Evolutionary conservation across 2,329 filamentous ascomycete genomes (phyloP).

Genomic region (Thyridium curvatum): DNA sequence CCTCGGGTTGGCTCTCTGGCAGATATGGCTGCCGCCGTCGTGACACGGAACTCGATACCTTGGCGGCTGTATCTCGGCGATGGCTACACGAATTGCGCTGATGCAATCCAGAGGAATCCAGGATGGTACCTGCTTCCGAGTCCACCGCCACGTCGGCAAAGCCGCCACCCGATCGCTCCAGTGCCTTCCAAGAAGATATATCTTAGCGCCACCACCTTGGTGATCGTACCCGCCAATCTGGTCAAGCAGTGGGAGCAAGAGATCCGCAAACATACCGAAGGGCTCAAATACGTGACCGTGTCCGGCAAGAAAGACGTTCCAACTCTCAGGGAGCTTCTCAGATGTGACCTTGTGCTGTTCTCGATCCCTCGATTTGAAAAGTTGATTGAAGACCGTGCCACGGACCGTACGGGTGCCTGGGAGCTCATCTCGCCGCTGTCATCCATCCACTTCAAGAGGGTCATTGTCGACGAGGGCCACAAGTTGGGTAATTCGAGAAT

Average conservation of each 20-base stretch:
- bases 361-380: slow-evolving; percentile 67
- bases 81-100: slow-evolving; percentile 47
- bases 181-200: slow-evolving; percentile 43
- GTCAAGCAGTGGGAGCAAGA: slow-evolving; percentile 79
- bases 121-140: slow-evolving; percentile 52
- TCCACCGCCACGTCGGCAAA: slow-evolving; percentile 29
- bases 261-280: slow-evolving; percentile 68
- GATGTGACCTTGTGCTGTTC: slow-evolving; percentile 73
- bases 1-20: slow-evolving; percentile 54
- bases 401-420: slow-evolving; percentile 18
- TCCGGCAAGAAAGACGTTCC: slow-evolving; percentile 52
- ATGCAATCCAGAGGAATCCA: slow-evolving; percentile 49
- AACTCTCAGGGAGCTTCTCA: slow-evolving; percentile 46
- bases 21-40: slow-evolving; percentile 68
- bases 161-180: slow-evolving; percentile 23
- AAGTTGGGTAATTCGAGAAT: slow-evolving; percentile 63
- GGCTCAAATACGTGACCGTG: slow-evolving; percentile 60
- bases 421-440: slow-evolving; percentile 50
- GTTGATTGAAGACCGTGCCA: slow-evolving; percentile 40
- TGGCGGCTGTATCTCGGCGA: slow-evolving; percentile 59
- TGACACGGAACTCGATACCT: slow-evolving; percentile 60
- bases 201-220: slow-evolving; percentile 63
- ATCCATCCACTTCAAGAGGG: slow-evolving; percentile 73
- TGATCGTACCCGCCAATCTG: slow-evolving; percentile 79
- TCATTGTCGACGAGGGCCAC: slow-evolving; percentile 91